phyloP scores from a whole-genome alignment of 441 rosid species.

The Pelargonium citronellum region DNA sequence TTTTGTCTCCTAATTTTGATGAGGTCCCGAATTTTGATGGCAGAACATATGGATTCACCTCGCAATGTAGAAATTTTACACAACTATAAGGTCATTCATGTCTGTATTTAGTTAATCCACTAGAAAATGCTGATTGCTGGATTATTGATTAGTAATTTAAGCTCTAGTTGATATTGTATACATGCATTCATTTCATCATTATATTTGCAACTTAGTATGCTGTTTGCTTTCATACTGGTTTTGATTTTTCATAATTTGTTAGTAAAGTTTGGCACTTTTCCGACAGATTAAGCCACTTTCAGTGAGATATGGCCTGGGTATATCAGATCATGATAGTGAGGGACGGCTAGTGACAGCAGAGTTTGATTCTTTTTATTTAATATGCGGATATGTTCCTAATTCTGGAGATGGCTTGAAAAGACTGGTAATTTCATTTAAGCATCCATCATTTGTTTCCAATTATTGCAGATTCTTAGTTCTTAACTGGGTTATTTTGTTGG shows the following conservation, averaged over 20 bases:
- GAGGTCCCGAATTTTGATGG: too few species aligned
- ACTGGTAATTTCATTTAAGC: conserved; percentile 46
- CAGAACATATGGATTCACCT: too few species aligned
- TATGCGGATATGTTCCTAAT: conserved; percentile 75
- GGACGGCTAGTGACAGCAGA: conserved; percentile 85
- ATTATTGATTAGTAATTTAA: too few species aligned
- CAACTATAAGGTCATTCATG: too few species aligned
- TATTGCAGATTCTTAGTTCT: too few species aligned
- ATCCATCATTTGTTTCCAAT: background rate
- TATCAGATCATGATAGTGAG: conserved; percentile 71
- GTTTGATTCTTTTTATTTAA: conserved; percentile 72
- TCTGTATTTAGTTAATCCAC: too few species aligned
- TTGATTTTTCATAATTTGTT: background rate
- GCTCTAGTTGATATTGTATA: too few species aligned
- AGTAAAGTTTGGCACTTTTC: conserved; percentile 20
- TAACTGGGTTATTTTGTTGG: background rate
- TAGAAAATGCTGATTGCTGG: too few species aligned
- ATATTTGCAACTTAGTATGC: background rate
- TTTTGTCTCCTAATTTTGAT: too few species aligned
- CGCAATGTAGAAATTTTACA: too few species aligned
- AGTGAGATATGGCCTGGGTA: conserved; percentile 69
- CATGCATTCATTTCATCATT: too few species aligned
- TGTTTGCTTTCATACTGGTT: conserved; percentile 5
- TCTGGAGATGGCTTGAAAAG: conserved; percentile 94
- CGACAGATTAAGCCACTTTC: conserved; percentile 84